Evolutionary conservation across 2,329 filamentous ascomycete genomes (phyloP).

Genomic region (Cladosporium velox): DNA sequence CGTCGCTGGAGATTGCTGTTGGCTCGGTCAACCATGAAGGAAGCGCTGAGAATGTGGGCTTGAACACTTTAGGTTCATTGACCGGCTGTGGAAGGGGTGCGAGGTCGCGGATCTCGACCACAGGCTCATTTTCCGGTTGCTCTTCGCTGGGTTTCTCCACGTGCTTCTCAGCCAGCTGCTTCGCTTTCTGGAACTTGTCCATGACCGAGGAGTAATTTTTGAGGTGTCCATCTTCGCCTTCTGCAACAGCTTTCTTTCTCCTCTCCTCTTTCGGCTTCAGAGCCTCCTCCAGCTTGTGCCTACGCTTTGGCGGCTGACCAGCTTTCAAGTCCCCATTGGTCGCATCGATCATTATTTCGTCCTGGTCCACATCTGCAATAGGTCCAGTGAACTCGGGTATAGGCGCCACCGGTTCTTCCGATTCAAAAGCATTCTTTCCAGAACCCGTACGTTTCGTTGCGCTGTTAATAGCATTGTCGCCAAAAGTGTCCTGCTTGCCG

Average conservation of each 20-base stretch:
- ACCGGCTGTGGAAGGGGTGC: constrained; percentile 80
- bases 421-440: not conserved
- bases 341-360: constrained; percentile 14
- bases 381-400: constrained; percentile 8
- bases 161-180: constrained; percentile 35
- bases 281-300: constrained; percentile 44
- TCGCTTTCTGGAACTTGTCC: constrained; percentile 48
- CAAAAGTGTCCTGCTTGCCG: not conserved
- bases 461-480: not conserved
- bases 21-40: constrained; percentile 80
- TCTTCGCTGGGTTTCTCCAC: constrained; percentile 5
- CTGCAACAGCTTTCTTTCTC: constrained; percentile 35
- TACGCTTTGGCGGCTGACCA: constrained; percentile 49
- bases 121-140: constrained; percentile 30
- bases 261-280: constrained; percentile 31
- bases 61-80: constrained; percentile 58
- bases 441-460: not conserved
- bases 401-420: not conserved
- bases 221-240: constrained; percentile 32
- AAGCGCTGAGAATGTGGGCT: constrained; percentile 73
- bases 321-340: constrained; percentile 10
- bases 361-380: constrained; percentile 13
- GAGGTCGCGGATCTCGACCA: constrained; percentile 55
- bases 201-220: constrained; percentile 42
- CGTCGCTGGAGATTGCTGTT: constrained; percentile 64